Evolutionary conservation across 2,329 filamentous ascomycete species (phyloP).

Genomic region (Scedosporium boydii): DNA sequence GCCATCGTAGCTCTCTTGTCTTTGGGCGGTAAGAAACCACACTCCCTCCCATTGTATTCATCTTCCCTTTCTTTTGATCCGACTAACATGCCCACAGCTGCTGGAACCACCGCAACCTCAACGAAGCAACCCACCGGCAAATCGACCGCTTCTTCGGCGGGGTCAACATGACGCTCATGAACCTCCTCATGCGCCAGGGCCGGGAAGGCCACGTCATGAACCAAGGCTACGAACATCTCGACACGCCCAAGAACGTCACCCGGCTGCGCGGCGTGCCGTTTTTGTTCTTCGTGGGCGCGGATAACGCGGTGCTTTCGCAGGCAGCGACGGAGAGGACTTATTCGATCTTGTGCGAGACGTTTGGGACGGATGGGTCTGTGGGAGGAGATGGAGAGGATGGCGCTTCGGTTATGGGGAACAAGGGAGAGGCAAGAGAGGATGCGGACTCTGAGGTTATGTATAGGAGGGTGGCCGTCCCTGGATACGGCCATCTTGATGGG

Average conservation of each 20-base stretch:
- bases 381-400: not conserved
- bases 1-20: slow-evolving; percentile 49
- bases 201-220: slow-evolving; percentile 37
- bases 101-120: slow-evolving; percentile 58
- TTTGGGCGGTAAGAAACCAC: slow-evolving; percentile 38
- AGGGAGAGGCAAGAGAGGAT: not conserved
- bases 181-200: slow-evolving; percentile 48
- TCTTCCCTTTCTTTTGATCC: not conserved
- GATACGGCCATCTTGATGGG: slow-evolving; percentile 52
- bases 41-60: not conserved
- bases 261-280: slow-evolving; percentile 44
- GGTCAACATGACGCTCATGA: slow-evolving; percentile 48
- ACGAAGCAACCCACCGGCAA: slow-evolving; percentile 54
- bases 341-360: slow-evolving; percentile 39
- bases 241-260: slow-evolving; percentile 37
- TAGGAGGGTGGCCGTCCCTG: slow-evolving; percentile 40
- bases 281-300: slow-evolving; percentile 43
- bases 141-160: slow-evolving; percentile 54
- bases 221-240: slow-evolving; percentile 39
- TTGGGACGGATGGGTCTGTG: slow-evolving; percentile 26
- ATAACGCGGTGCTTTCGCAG: slow-evolving; percentile 47
- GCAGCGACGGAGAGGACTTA: slow-evolving; percentile 44
- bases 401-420: slow-evolving; percentile 8
- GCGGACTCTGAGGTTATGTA: slow-evolving; percentile 29
- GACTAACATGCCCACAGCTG: slow-evolving; percentile 17